Evolutionary conservation across 305 asterid genomes (phyloP).

Genomic region (Fraxinus greggii): DNA sequence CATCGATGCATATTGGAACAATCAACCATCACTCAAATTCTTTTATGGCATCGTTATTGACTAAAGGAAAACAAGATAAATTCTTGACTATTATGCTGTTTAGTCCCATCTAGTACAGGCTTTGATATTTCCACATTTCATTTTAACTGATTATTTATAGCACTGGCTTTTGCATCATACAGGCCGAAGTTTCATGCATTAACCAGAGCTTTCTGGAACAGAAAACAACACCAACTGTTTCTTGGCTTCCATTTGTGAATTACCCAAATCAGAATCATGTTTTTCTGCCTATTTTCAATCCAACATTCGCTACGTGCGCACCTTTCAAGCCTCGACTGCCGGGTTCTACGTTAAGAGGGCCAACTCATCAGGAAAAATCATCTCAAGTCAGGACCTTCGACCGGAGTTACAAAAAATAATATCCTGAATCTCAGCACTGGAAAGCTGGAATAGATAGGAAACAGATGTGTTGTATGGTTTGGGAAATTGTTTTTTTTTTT

Average conservation of each 20-base stretch:
- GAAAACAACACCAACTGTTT: background rate
- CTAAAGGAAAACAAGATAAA: background rate
- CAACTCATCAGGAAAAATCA: background rate
- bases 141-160: background rate
- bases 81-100: background rate
- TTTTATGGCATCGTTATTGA: background rate
- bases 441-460: background rate
- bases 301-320: background rate
- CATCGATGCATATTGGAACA: background rate
- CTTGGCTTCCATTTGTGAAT: conserved; percentile 23
- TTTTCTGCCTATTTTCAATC: conserved; percentile 1
- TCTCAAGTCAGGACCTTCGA: conserved; percentile 5
- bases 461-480: background rate
- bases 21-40: background rate
- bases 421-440: conserved; percentile 19
- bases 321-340: conserved; percentile 13
- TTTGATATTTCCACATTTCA: background rate
- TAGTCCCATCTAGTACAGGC: background rate
- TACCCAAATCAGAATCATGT: background rate
- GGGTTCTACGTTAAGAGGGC: background rate
- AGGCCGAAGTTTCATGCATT: background rate
- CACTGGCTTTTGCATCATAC: background rate
- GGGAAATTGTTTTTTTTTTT: background rate
- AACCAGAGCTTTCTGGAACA: conserved; percentile 14
- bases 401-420: conserved; percentile 8